These are phyloP conservation scores for Plasmodium berghei DNA, from an alignment of 169 alveolate genomes.

Conservation along the genomic window DNA sequence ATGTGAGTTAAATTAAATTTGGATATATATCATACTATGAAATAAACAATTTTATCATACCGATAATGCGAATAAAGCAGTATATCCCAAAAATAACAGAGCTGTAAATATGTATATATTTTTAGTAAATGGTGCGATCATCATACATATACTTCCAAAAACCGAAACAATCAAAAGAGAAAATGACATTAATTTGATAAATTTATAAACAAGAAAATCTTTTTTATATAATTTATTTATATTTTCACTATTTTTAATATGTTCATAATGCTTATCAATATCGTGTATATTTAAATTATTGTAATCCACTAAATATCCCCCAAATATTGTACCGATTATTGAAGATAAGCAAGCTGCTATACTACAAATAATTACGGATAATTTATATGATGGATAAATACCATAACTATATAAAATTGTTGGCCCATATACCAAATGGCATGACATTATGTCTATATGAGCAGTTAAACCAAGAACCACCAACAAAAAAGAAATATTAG, in stretches of 20 bases:
- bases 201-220: constrained; percentile 18
- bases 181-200: constrained; percentile 23
- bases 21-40: no score
- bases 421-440: constrained; percentile 50
- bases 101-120: constrained; percentile 18
- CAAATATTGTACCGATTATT: constrained; percentile 26
- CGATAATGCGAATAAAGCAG: constrained; percentile 39
- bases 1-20: no score
- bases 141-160: background rate
- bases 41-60: background rate
- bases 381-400: constrained; percentile 42
- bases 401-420: constrained; percentile 33
- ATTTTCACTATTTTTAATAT: constrained; percentile 47
- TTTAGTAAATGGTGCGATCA: constrained; percentile 28
- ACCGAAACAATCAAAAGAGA: constrained; percentile 17
- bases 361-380: constrained; percentile 42
- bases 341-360: constrained; percentile 54
- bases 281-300: constrained; percentile 44
- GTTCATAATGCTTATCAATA: constrained; percentile 62
- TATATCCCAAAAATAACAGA: constrained; percentile 7
- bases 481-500: constrained; percentile 21
- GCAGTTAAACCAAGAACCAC: constrained; percentile 32
- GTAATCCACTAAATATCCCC: constrained; percentile 46
- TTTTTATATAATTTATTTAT: constrained; percentile 43
- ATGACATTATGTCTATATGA: constrained; percentile 20